Percentiles rank a stretch among this genome's conserved stretches.
These are phyloP conservation scores for Cucumis hystrix DNA, from an alignment of 306 rosid species.

Conservation along the genomic window DNA sequence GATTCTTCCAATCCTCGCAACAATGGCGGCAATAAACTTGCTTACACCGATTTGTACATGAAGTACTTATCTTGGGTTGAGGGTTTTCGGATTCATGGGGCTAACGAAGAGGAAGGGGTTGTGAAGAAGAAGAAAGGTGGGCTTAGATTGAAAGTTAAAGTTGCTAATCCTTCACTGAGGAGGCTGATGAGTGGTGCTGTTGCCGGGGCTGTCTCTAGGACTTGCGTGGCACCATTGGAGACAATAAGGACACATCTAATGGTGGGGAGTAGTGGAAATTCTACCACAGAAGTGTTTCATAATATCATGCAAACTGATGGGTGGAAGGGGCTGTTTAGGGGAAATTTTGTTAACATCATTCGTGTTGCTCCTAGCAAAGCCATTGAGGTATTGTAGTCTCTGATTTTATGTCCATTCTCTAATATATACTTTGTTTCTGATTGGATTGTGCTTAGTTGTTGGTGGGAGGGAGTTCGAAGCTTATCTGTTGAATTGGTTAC, in stretches of 20 bases:
- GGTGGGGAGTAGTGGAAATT: conserved; percentile 85
- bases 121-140: conserved; percentile 24
- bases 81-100: conserved; percentile 13
- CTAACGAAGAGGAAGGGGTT: conserved; percentile 9
- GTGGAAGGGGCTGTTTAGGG: conserved; percentile 92
- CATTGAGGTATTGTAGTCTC: conserved; percentile 60
- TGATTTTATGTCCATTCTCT: background rate
- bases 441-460: background rate
- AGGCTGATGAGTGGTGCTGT: conserved; percentile 82
- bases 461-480: background rate
- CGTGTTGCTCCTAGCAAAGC: conserved; percentile 99
- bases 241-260: conserved; percentile 93
- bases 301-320: conserved; percentile 79
- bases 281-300: conserved; percentile 56
- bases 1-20: conserved; percentile 41
- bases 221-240: conserved; percentile 94
- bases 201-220: conserved; percentile 92
- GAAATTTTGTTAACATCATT: conserved; percentile 84
- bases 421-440: background rate
- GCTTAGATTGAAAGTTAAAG: conserved; percentile 43
- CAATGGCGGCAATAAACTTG: conserved; percentile 38
- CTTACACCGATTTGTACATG: conserved; percentile 37
- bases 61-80: conserved; percentile 41
- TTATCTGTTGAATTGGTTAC: background rate
- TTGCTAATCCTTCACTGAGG: conserved; percentile 70